Base-by-base conservation (phyloP, 2,329 filamentous ascomycete genomes). In the Graphilbum sp. region DNA sequence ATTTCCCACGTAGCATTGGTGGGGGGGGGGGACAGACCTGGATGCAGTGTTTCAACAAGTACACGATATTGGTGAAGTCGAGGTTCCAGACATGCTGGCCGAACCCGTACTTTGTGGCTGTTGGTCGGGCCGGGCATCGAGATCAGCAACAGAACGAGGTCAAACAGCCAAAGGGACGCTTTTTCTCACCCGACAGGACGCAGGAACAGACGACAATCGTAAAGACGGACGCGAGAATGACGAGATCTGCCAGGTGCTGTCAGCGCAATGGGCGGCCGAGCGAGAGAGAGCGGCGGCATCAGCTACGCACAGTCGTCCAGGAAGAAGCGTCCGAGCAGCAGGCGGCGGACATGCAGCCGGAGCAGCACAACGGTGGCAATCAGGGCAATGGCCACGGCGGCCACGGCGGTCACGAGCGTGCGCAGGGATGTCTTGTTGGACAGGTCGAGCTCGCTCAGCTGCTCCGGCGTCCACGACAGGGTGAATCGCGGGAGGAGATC, bases 61-160 rank as follows among this genome's bases (percentile, higher is more conserved):
- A 40, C 4, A 49, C 17, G 10, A 48, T 43, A 36, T 35, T 43
- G 15, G 25, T 25, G 1, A 43, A 2, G 32, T 45, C 32, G 5
- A 53, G 36, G 35, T 51, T 49, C 51, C 51, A 53, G 10, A 53
- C 38, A 31, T 53, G 51, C 24, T 46, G 30, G 4, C 51, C 51
- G 6, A 52, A 42, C 11, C 51, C 51, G 16, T 36, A 46, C 1
- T 39, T 19, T 1, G 45, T 46, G 0, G 49, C 49, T 35, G 38
- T 18, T 32, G 16, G 27, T 12, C 7, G 27, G 27, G 27, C 15
- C 5, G 27, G 10, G 15, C 15, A 13, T 7, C n/a, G 16, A 32
- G 30, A 13, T 16, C 30, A 20, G 20, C 8, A n/a, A 34, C 4
- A 3, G 8, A 33, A 7, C 11, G 34, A 16, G 12, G 16, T 27